phyloP scores from a whole-genome alignment of 2,329 filamentous ascomycete species.

The Beauveria sp. region DNA sequence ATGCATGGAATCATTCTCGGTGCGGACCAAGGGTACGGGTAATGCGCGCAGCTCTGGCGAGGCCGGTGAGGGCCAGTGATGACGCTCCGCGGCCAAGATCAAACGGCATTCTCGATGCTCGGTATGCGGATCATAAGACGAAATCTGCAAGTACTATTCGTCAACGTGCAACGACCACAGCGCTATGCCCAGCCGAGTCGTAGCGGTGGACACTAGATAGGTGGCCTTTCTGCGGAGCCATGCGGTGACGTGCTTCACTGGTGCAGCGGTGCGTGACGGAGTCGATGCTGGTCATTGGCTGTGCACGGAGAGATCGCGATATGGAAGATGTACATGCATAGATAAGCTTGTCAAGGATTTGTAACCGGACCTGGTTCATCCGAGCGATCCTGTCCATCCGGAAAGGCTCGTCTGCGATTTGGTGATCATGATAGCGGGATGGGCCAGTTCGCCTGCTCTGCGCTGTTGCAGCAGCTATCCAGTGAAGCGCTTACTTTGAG shows the following conservation, averaged over 20 bases:
- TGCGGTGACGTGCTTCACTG: constrained; percentile 5
- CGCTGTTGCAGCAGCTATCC: background rate
- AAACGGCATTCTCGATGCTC: background rate
- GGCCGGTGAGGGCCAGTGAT: background rate
- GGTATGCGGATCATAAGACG: background rate
- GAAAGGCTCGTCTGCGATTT: background rate
- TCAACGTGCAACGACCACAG: background rate
- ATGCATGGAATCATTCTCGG: background rate
- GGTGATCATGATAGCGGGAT: background rate
- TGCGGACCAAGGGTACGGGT: background rate
- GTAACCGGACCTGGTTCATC: background rate
- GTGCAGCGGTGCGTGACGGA: background rate
- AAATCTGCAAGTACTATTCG: constrained; percentile 6
- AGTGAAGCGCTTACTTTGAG: background rate
- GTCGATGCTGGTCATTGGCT: constrained; percentile 4
- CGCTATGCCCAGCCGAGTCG: constrained; percentile 2
- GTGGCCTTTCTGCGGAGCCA: background rate
- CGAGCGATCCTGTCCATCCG: too few relatives aligned
- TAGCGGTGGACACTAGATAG: background rate
- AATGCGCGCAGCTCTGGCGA: constrained; percentile 1
- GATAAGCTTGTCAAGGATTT: background rate
- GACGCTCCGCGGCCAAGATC: background rate
- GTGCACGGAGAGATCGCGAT: background rate
- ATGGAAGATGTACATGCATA: background rate
- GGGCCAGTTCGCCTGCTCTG: background rate